Conservation (phyloP, 352 stramenopile species). For the Phytophthora nicotianae region DNA sequence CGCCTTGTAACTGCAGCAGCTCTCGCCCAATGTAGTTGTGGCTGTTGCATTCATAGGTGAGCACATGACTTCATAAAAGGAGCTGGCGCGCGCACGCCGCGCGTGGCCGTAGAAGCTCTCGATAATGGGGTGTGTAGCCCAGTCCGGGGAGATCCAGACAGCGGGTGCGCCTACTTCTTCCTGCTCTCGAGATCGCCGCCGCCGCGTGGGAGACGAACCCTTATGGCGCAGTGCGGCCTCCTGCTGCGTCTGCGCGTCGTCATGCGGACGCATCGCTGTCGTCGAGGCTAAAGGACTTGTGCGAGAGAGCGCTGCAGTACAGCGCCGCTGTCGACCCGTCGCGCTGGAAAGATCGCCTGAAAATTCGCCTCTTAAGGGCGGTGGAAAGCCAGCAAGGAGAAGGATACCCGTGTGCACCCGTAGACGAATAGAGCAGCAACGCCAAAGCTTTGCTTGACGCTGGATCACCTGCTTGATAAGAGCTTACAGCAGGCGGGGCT, state of each 20-base stretch:
- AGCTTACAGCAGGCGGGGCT: constrained; percentile 7
- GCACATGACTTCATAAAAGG: constrained; percentile 86
- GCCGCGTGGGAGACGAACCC: constrained; percentile 14
- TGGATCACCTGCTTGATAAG: constrained; percentile 14
- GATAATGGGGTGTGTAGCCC: constrained; percentile 74
- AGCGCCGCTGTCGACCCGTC: constrained; percentile 15
- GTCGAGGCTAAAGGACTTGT: constrained; percentile 3
- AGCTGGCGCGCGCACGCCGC: constrained; percentile 54
- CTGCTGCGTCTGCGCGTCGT: constrained; percentile 22
- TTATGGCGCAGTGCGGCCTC: constrained; percentile 4
- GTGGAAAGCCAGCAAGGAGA: constrained; percentile 12
- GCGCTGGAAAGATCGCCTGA: constrained; percentile 28
- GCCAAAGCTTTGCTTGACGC: constrained; percentile 4
- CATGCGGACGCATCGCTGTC: constrained; percentile 14
- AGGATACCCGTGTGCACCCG: background rate
- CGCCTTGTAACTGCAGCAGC: constrained; percentile 56
- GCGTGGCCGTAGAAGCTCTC: constrained; percentile 79
- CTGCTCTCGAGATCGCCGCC: constrained; percentile 20
- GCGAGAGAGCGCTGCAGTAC: constrained; percentile 1
- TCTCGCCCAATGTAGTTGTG: constrained; percentile 69
- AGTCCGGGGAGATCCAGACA: constrained; percentile 79
- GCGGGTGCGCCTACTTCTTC: constrained; percentile 44
- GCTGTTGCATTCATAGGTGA: constrained; percentile 63
- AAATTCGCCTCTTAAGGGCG: constrained; percentile 15
- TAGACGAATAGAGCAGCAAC: constrained; percentile 6